These are phyloP conservation scores for Tetrahymena elliotti DNA, from an alignment of 73 alveolate genomes.

Conservation along the genomic window DNA sequence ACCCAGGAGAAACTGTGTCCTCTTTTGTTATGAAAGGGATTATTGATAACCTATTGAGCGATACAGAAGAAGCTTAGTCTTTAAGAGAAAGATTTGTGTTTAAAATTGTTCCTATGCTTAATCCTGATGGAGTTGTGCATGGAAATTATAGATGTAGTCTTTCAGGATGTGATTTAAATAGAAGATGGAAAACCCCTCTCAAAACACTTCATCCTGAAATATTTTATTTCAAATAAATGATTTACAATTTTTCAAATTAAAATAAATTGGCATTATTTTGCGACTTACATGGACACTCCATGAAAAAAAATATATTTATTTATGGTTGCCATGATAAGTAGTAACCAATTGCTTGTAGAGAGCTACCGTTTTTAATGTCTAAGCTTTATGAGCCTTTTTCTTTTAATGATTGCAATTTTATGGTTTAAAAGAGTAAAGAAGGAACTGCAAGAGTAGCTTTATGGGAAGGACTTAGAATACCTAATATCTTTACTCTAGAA, in stretches of 20 bases:
- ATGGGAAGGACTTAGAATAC: conserved; percentile 54
- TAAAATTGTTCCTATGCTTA: conserved; percentile 68
- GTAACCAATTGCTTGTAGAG: conserved; percentile 40
- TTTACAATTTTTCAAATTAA: not conserved
- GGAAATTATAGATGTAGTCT: conserved; percentile 63
- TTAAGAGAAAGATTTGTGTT: conserved; percentile 60
- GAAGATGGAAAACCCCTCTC: conserved; percentile 46
- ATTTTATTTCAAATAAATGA: conserved; percentile 47
- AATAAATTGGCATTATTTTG: conserved; percentile 39
- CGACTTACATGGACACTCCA: conserved; percentile 72
- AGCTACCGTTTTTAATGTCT: conserved; percentile 55
- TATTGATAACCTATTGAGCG: conserved; percentile 25
- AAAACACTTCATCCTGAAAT: not conserved
- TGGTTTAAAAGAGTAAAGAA: conserved; percentile 54
- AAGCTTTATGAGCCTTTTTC: conserved; percentile 46
- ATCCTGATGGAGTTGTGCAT: conserved; percentile 70
- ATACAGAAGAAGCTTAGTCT: conserved; percentile 30
- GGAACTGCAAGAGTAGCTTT: conserved; percentile 61
- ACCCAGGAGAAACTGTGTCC: conserved; percentile 36
- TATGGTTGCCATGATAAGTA: conserved; percentile 48
- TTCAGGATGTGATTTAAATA: conserved; percentile 61
- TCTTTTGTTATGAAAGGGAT: conserved; percentile 30
- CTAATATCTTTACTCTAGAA: not conserved
- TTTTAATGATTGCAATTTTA: conserved; percentile 53
- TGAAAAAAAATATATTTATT: conserved; percentile 53